Base-by-base conservation (phyloP, 352 stramenopile species). In the Blastocystis sp. region DNA sequence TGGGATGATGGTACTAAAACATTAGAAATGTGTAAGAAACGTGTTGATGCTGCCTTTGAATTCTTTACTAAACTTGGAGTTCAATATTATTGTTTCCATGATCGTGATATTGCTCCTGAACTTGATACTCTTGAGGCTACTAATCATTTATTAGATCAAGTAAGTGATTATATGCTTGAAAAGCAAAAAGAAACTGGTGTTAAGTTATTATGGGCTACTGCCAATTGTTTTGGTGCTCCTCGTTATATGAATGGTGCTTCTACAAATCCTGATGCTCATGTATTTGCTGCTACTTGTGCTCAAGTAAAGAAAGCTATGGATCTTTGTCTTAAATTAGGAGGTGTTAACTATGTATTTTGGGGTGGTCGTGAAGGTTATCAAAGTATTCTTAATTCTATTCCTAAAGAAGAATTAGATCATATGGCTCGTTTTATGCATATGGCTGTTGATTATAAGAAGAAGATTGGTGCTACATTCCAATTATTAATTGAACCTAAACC, bases 231-330 rank as follows among this genome's bases (percentile, higher is more conserved):
- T 52, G 65, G 68, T 23, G 67, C 82, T 68, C 70, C 67, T 2
- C 70, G 77, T 25, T 87, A 81, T 65, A 84, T 84, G 79, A 80
- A 84, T 58, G 78, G 79, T 41, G 77, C 64, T 18, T 68, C 72
- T 49, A 85, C 77, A n/a, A 85, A 81, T 72, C 79, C 79, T 11
- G 75, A 84, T 64, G 58, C 80, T n/a, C 70, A 76, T 37, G 77
- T 83, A 30, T 82, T 80, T 49, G 76, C 74, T 44, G 74, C 76
- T 49, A 78, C 77, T 1, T 76, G 74, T 1, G 73, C 73, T 11
- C 74, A 82, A 43, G 78, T 83, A 49, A 83, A 85, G 72, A 83
- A 83, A 43, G 72, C 77, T 4, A 81, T 87, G 69, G 77, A 84
- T 43, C 72, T 83, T 24, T 83, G 74, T 32, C 62, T 79, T 45